These are phyloP conservation scores for Aspergillus pseudonomiae DNA, from an alignment of 2,329 filamentous ascomycete species.

Conservation along the genomic window DNA sequence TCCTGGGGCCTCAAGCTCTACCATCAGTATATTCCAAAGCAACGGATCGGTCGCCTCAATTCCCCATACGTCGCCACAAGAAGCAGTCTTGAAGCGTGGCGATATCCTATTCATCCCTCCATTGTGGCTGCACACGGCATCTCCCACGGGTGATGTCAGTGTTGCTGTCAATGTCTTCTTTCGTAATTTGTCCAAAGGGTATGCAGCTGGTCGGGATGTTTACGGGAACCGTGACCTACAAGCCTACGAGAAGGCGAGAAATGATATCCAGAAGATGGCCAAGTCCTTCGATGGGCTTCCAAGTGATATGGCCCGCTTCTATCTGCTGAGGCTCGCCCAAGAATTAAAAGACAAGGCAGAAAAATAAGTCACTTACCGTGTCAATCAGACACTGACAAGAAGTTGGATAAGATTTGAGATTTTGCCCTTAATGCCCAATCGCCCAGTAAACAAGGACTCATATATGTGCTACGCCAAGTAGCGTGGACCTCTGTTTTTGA, in stretches of 20 bases:
- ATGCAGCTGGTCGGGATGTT: conserved; percentile 76
- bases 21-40: conserved; percentile 67
- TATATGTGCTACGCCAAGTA: neutral
- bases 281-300: conserved; percentile 57
- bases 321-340: conserved; percentile 70
- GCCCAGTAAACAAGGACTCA: neutral
- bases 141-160: conserved; percentile 53
- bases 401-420: neutral
- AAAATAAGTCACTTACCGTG: conserved; percentile 18
- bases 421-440: neutral
- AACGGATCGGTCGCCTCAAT: conserved; percentile 54
- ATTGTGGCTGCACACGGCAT: conserved; percentile 77
- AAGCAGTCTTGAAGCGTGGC: conserved; percentile 68
- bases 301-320: conserved; percentile 70
- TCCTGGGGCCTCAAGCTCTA: conserved; percentile 79
- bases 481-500: neutral
- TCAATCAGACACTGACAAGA: conserved; percentile 1
- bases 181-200: conserved; percentile 67
- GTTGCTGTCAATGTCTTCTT: conserved; percentile 92
- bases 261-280: conserved; percentile 69
- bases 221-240: conserved; percentile 87
- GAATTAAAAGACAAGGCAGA: conserved; percentile 58
- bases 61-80: conserved; percentile 67
- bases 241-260: conserved; percentile 79
- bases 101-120: conserved; percentile 81